Evolutionary conservation across 2,329 filamentous ascomycete genomes (phyloP), one percentile per base, ranked within the genome.

Genomic region (Monosporascus sp.): DNA sequence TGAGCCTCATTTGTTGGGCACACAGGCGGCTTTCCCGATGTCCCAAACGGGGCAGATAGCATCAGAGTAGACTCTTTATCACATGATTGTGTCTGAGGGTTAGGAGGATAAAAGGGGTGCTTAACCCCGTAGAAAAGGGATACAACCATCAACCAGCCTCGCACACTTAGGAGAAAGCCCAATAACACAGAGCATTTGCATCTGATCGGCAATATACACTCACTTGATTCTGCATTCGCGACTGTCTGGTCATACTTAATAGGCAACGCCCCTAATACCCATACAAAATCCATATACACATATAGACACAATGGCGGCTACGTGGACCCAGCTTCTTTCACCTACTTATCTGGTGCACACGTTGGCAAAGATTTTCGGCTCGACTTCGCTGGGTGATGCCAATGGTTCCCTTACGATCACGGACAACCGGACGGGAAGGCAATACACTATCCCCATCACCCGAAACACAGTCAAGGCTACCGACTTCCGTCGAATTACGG

Each of bases 381-480:
- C 24, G 17, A 46, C 42, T 27, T 17, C n/a, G 14, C n/a, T 46
- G 22, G 42, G 42, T n/a, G 42, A 46, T 8, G 42, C 42, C 22
- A 27, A 46, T 15, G 42, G 42, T 27, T 46, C 42, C 22, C 47
- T 49, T 27, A 49, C 47, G 38, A 27, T 50, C 38, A 22, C 27
- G 18, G 63, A 66, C 53, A 65, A 64, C 54, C 62, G 65, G 25
- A 66, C 65, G 5, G 61, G 60, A 24, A 57, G 59, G 34, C 59
- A 59, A 24, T 67, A 68, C 56, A 55, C 57, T 17, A 64, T 69
- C 44, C 67, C 66, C 15, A 67, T 70, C 50, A 57, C 51, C 15
- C 57, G 62, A 52, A 68, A 69, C 57, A 59, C 65, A 25, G 62
- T 70, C 50, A 58, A 57, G 27, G 67, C 67, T 17, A 62, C 57